phyloP scores from a whole-genome alignment of 2,329 filamentous ascomycete genomes.

The Verticillium isaacii region DNA sequence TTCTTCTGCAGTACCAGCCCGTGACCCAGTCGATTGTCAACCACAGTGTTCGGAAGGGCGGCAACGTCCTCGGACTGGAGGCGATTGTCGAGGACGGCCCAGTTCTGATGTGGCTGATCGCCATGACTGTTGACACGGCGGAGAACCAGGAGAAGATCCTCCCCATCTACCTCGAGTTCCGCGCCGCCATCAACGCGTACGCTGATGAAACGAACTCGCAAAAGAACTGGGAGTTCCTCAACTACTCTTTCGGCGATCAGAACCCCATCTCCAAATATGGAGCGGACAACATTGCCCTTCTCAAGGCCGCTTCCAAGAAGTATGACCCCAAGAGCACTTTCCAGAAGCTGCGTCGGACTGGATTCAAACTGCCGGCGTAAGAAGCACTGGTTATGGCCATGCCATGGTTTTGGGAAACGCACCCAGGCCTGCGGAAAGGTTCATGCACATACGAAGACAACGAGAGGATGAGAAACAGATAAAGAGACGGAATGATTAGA shows the following conservation, averaged over 20 bases:
- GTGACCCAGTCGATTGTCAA: conserved; percentile 21
- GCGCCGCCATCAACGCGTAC: conserved; percentile 18
- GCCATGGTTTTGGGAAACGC: too few relatives aligned
- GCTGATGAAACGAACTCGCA: conserved; percentile 21
- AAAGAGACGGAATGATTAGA: too few relatives aligned
- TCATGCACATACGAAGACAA: background rate
- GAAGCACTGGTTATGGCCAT: too few relatives aligned
- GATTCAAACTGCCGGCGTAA: conserved; percentile 18
- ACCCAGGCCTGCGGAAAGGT: background rate
- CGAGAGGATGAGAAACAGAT: too few relatives aligned
- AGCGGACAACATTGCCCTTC: conserved; percentile 22
- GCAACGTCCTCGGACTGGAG: conserved; percentile 27
- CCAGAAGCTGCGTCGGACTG: conserved; percentile 23
- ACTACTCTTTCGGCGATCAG: conserved; percentile 36
- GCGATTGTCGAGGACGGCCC: conserved; percentile 28
- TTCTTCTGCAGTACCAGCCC: conserved; percentile 26
- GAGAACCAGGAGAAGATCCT: conserved; percentile 26
- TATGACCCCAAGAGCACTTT: conserved; percentile 29
- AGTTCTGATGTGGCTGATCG: conserved; percentile 28
- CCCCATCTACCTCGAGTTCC: conserved; percentile 19
- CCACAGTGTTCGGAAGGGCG: conserved; percentile 17
- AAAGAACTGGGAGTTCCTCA: conserved; percentile 33
- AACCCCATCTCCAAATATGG: conserved; percentile 32
- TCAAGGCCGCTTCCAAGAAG: conserved; percentile 21
- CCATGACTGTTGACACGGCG: conserved; percentile 30